Base-by-base conservation (phyloP, 2,329 filamentous ascomycete genomes). In the Pseudogymnoascus sp. region DNA sequence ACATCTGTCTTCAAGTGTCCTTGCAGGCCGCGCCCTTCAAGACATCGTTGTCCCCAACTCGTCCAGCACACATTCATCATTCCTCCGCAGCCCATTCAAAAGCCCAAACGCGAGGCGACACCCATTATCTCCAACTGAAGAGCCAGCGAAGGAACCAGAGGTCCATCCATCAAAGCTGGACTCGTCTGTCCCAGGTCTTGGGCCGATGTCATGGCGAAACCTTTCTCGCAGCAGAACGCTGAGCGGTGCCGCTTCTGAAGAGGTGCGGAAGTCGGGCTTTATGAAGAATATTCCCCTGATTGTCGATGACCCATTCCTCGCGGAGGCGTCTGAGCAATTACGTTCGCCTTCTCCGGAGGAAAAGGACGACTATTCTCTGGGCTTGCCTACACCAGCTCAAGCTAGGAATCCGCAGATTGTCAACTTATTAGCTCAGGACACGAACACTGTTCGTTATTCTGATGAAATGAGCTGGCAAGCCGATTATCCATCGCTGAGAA, bases 21-120 rank as follows among this genome's bases (percentile, higher is more conserved):
- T 69, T 55, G 65, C 71, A 59, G 71, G 71, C n/a, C 71, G 68
- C n/a, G 67, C 67, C 62, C 66, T 73, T 10, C 71, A 73, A 62
- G 68, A 72, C 61, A 67, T 71, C 5, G 58, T 70, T 45, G 66
- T 71, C 13, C 70, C 70, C 33, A 67, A 67, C n/a, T 69, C 70
- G 25, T 64, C 70, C 29, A 67, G 70, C 65, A 66, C 63, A 27
- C 65, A 70, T 52, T 70, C 71, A n/a, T 67, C 71, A 48, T 72
- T 68, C 60, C 61, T 73, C 21, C 69, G 70, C 15, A 72, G 71
- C 29, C 71, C 71, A 3, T 73, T 73, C 60, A 72, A 71, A 45
- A 73, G 71, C 35, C 71, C 71, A 5, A 62, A 63, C 25, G 61
- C 65, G 29, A 68, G 69, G 27, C 64, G 67, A 60, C 67, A 62